Conservation (phyloP, 1,139 yeast species). For the Hansenula sp. region DNA sequence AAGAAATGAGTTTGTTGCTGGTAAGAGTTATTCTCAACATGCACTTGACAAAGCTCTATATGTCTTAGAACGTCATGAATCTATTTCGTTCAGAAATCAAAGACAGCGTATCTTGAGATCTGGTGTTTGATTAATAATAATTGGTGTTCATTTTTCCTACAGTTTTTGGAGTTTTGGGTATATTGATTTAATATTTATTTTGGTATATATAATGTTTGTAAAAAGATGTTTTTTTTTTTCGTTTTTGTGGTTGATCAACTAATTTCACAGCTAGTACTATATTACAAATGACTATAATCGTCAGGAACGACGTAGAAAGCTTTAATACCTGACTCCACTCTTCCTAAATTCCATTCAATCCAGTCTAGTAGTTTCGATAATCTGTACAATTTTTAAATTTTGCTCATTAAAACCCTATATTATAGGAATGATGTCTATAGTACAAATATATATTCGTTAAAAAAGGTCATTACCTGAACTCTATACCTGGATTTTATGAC, state of each 20-base stretch:
- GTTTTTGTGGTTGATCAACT: no score
- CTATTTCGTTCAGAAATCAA: conserved; percentile 83
- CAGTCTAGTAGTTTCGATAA: no score
- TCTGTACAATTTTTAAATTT: no score
- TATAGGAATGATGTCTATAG: background rate
- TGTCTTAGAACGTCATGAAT: conserved; percentile 81
- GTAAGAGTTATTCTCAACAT: conserved; percentile 58
- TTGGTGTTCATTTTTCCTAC: no score
- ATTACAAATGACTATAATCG: no score
- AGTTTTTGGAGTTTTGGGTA: background rate
- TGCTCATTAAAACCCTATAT: background rate
- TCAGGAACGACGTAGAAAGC: no score
- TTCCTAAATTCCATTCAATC: no score
- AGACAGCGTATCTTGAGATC: conserved; percentile 80
- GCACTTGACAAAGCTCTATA: conserved; percentile 83
- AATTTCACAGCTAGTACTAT: no score
- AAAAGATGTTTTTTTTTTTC: no score
- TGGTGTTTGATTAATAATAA: conserved; percentile 56
- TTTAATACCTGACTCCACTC: no score
- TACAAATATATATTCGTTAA: background rate
- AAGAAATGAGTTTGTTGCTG: conserved; percentile 77
- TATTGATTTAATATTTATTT: no score
- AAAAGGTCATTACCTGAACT: background rate
- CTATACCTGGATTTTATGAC: conserved; percentile 4
- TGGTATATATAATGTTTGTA: no score